These are phyloP conservation scores for Solanum verrucosum DNA, from an alignment of 257 asterid genomes.

Conservation along the genomic window DNA sequence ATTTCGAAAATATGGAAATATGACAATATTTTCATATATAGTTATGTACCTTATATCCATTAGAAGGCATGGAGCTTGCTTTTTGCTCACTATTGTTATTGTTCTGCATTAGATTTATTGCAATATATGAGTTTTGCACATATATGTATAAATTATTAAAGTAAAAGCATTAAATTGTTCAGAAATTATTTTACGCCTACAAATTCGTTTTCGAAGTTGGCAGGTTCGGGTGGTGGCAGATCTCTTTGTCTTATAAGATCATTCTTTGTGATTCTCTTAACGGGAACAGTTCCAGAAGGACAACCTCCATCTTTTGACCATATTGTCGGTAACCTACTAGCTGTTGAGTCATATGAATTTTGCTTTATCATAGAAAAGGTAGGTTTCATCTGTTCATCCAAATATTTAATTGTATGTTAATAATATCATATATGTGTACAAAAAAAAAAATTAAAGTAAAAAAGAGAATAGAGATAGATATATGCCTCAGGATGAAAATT, in stretches of 20 bases:
- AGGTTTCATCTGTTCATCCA: not conserved
- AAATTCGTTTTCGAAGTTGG: not conserved
- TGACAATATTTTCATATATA: not conserved
- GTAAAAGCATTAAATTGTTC: not conserved
- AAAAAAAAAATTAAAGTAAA: not conserved
- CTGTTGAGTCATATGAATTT: not conserved
- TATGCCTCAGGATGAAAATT: not conserved
- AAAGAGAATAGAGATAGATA: not conserved
- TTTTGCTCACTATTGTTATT: not conserved
- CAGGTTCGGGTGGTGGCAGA: not conserved
- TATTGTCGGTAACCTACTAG: not conserved
- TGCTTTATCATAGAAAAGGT: not conserved
- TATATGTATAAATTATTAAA: no score
- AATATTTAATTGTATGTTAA: not conserved
- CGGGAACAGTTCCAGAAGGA: not conserved
- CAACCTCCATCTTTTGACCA: not conserved
- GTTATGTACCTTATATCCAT: not conserved
- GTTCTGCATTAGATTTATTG: not conserved
- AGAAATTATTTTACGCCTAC: not conserved
- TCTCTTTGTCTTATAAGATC: not conserved
- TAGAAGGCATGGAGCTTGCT: not conserved
- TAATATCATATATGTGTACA: not conserved
- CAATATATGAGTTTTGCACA: not conserved
- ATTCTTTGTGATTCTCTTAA: not conserved
- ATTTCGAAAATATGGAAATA: not conserved